Percentiles rank a stretch among this genome's conserved stretches.
Conservation (phyloP, 768 basidiomycete genomes). For the Mrakia frigida region DNA sequence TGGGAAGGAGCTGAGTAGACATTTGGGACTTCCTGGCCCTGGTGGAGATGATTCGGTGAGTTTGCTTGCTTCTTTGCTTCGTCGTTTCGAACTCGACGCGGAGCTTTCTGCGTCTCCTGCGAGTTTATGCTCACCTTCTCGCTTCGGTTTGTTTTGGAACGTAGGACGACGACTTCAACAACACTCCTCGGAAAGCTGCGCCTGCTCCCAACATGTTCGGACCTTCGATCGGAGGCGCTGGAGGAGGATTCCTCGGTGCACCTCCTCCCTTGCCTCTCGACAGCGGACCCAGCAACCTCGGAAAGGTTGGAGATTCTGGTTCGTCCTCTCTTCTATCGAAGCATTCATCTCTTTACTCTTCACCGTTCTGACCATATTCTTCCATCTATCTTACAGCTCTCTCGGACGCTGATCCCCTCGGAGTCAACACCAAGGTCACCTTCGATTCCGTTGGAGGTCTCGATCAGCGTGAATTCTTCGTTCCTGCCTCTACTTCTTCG, state of each 20-base stretch:
- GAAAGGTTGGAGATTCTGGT: slow-evolving; percentile 76
- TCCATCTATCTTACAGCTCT: slow-evolving; percentile 52
- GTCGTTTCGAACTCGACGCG: slow-evolving; percentile 30
- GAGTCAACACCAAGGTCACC: slow-evolving; percentile 85
- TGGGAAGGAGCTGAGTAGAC: slow-evolving; percentile 38
- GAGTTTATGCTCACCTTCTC: too few species aligned
- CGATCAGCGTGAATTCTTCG: slow-evolving; percentile 68
- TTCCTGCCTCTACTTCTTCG: not conserved
- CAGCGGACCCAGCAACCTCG: slow-evolving; percentile 71
- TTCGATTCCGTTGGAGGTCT: slow-evolving; percentile 96
- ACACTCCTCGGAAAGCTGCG: slow-evolving; percentile 32
- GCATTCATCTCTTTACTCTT: not conserved
- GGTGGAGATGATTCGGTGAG: slow-evolving; percentile 34
- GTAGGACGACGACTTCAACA: slow-evolving; percentile 37
- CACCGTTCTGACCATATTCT: not conserved
- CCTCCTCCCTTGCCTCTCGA: slow-evolving; percentile 56
- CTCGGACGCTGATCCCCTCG: slow-evolving; percentile 92
- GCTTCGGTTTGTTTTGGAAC: too few species aligned
- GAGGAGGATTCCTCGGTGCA: slow-evolving; percentile 49
- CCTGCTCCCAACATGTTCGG: slow-evolving; percentile 37
- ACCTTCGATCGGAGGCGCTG: slow-evolving; percentile 44
- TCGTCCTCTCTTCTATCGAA: slow-evolving; percentile 39
- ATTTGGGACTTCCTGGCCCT: slow-evolving; percentile 40
- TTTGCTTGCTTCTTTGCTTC: slow-evolving; percentile 22
- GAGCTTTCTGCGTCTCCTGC: not conserved